Evolutionary conservation across 2,329 filamentous ascomycete species (phyloP), one percentile per base, ranked within the genome.

Genomic region (Mycocentrospora acerina): DNA sequence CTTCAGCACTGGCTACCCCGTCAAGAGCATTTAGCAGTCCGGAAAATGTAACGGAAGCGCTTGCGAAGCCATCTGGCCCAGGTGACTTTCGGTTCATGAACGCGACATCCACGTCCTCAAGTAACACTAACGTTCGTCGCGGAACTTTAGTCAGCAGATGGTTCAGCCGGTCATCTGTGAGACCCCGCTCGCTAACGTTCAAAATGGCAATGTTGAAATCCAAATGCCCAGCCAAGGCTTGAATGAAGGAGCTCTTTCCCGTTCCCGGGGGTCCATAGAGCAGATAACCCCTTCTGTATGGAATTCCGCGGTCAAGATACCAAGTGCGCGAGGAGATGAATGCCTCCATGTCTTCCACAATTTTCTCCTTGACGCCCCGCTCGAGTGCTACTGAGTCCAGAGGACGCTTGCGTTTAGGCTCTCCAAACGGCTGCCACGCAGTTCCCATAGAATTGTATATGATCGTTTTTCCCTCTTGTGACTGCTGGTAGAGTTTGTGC

Each of bases 221-320:
- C 40, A 96, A 70, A 59, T 93, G 84, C n/a, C 90, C 91, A 1
- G 93, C 93, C 28, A 98, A 72, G 0, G 93, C 90, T 67, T 96
- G 90, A 47, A 98, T 96, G 55, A 98, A 97, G 0, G 89, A 95
- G 44, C 86, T 96, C 73, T 95, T 97, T 24, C 89, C 94, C 28
- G 86, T 95, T 0, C 90, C 90, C 0, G 90, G 90, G 4, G 90
- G 90, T 0, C 90, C 90, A 57, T 93, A 89, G 0, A 96, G 77
- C 7, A 96, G 76, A 60, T 96, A 96, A 1, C 90, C 91, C 40
- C 90, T 77, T 13, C 90, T 81, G 59, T 96, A 96, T 0, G 91
- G 91, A 48, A 96, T 95, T 2, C 90, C 91, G n/a, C 91, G 83
- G 57, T 95, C 89, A 33, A 90, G 81, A 60, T 96, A 96, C 90